phyloP scores from a whole-genome alignment of 257 asterid genomes.

The Capsicum rhomboideum region DNA sequence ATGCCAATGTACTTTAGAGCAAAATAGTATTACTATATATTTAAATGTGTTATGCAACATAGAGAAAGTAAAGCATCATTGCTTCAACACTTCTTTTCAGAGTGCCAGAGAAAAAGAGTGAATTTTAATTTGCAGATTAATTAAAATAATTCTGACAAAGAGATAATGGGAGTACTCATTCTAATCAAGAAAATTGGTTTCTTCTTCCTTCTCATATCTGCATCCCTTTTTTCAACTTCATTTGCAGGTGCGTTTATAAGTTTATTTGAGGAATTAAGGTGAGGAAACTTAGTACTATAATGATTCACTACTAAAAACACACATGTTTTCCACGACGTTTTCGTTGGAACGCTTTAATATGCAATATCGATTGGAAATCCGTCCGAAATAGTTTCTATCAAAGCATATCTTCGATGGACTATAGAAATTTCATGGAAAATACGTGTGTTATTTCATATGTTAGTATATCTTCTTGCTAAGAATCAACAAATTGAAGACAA shows the following conservation, averaged over 20 bases:
- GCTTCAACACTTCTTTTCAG: constrained; percentile 9
- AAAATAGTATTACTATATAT: neutral
- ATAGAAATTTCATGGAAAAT: neutral
- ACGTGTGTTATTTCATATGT: neutral
- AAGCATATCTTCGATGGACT: neutral
- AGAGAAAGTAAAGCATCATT: constrained; percentile 14
- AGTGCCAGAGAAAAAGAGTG: constrained; percentile 17
- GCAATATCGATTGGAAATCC: too few relatives aligned
- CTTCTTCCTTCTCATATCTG: constrained; percentile 61
- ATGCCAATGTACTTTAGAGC: neutral
- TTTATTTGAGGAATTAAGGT: neutral
- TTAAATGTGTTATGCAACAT: constrained; percentile 8
- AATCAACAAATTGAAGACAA: neutral
- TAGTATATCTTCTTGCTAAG: neutral
- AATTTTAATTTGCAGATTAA: neutral
- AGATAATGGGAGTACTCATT: constrained; percentile 16
- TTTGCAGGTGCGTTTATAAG: constrained; percentile 46
- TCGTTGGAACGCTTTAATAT: neutral
- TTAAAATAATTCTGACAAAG: constrained; percentile 13
- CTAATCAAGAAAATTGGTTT: constrained; percentile 41
- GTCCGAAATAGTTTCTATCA: too few relatives aligned
- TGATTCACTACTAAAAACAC: neutral
- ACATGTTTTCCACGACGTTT: neutral
- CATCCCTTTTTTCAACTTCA: constrained; percentile 45
- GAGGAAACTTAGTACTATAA: neutral